These are phyloP conservation scores for Euphrasia confusa DNA, from an alignment of 257 asterid species.

Conservation along the genomic window DNA sequence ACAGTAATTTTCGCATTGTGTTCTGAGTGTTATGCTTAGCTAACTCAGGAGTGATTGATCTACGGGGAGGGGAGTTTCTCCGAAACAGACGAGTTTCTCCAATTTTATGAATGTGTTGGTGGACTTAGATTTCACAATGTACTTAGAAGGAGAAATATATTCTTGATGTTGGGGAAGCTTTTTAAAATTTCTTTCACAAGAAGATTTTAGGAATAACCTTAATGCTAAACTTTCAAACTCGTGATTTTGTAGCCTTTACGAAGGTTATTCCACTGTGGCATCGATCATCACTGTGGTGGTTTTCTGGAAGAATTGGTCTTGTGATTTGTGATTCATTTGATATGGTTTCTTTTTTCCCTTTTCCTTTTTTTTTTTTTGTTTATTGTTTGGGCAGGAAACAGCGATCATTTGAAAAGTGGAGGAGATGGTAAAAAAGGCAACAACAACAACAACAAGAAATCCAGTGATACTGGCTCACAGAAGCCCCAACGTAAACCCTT, in stretches of 20 bases:
- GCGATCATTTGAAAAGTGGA: conserved; percentile 24
- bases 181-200: not conserved
- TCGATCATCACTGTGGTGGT: not conserved
- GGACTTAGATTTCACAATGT: not conserved
- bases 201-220: not conserved
- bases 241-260: not conserved
- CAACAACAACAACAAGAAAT: conserved; percentile 33
- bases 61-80: too few relatives aligned
- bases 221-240: not conserved
- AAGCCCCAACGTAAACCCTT: conserved; percentile 52
- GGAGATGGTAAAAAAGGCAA: conserved; percentile 38
- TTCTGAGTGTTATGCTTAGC: too few relatives aligned
- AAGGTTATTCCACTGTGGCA: not conserved
- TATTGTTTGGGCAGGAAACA: conserved; percentile 28
- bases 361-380: not conserved
- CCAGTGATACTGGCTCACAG: conserved; percentile 43
- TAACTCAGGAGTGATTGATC: too few relatives aligned
- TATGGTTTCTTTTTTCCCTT: too few relatives aligned
- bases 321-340: not conserved
- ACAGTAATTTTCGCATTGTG: not conserved
- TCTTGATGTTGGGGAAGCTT: not conserved
- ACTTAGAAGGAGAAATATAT: not conserved
- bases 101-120: not conserved
- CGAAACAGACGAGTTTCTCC: too few relatives aligned
- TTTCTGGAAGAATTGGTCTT: not conserved